These are phyloP conservation scores for Plasmopara viticola DNA, from an alignment of 352 stramenopile genomes.

Conservation along the genomic window DNA sequence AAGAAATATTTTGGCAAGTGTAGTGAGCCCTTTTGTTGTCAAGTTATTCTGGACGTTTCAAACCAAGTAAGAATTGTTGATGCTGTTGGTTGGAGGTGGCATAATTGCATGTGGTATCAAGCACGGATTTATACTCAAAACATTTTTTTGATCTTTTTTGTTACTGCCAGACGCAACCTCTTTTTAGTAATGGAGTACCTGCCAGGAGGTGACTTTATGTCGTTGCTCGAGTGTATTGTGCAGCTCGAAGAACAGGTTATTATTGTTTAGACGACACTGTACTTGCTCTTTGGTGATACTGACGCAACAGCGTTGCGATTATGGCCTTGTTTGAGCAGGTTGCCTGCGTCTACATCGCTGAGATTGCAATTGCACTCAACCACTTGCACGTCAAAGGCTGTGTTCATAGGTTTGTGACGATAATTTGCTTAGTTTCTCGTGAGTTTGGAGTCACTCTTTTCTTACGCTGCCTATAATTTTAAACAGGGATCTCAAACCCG, in stretches of 20 bases:
- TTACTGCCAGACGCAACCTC: conserved; percentile 48
- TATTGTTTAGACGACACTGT: neutral
- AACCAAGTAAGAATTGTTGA: conserved; percentile 53
- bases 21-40: conserved; percentile 87
- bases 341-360: conserved; percentile 81
- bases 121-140: too few species aligned
- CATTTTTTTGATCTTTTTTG: neutral
- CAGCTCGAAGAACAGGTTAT: conserved; percentile 77
- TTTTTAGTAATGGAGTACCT: conserved; percentile 91
- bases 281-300: neutral
- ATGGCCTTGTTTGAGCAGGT: conserved; percentile 31
- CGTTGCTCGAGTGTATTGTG: conserved; percentile 83
- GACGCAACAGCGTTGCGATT: neutral
- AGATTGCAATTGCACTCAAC: conserved; percentile 81
- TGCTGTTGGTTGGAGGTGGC: neutral
- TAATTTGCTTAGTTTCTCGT: conserved; percentile 1
- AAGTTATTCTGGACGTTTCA: conserved; percentile 90
- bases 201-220: conserved; percentile 87
- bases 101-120: too few species aligned
- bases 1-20: conserved; percentile 79
- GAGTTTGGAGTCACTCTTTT: conserved; percentile 1
- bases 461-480: conserved; percentile 13
- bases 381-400: conserved; percentile 81
- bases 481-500: conserved; percentile 81
- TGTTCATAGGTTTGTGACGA: conserved; percentile 55